Base-by-base conservation (phyloP, 495 filamentous ascomycete species). In the Talaromyces adpressus region DNA sequence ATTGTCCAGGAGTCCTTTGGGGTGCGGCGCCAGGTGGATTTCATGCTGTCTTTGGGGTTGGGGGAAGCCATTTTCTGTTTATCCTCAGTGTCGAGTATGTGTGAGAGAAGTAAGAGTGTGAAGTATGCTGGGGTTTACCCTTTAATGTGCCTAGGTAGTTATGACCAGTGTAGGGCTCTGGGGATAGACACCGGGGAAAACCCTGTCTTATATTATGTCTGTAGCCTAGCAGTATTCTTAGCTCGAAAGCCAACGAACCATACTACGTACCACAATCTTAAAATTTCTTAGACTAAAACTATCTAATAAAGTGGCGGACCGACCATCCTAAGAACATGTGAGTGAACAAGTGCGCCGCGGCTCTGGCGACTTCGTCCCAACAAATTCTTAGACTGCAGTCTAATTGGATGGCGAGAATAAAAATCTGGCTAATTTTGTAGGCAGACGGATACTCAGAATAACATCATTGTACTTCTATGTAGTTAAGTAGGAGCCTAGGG, bases 21-120 rank as follows among this genome's bases (percentile, higher is more conserved):
- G 47, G 62, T 65, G n/a, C 12, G 66, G 54, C 72, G 72, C 72
- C 72, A 74, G 62, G 72, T 74, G 54, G 72, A 74, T 67, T 74
- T 74, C 72, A 74, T 74, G 3, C 70, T 72, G 69, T 74, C 70
- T 59, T 72, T 70, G 23, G 69, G 68, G 54, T 70, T 66, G 2
- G 60, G 45, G 0, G 60, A 1, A 3, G 45, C 7, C 60, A 62
- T 62, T 49, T 62, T 62, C 23, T 30, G 16, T 16, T 11, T 41
- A 12, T 36, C 9, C 12, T 36, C 1, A 0, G 49, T 22, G 11
- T 25, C 0, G 23, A 22, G 2, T 53, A 25, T 51, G 11, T 25
- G 4, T 53, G 49, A 8, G 8, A 22, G 7, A 53, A 11, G 18
- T 3, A 53, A 53, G 23, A 53, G 49, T 8, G 12, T 29, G 27